These are phyloP conservation scores for Podila verticillata DNA, from an alignment of 192 early-diverging fungal species.

Conservation along the genomic window DNA sequence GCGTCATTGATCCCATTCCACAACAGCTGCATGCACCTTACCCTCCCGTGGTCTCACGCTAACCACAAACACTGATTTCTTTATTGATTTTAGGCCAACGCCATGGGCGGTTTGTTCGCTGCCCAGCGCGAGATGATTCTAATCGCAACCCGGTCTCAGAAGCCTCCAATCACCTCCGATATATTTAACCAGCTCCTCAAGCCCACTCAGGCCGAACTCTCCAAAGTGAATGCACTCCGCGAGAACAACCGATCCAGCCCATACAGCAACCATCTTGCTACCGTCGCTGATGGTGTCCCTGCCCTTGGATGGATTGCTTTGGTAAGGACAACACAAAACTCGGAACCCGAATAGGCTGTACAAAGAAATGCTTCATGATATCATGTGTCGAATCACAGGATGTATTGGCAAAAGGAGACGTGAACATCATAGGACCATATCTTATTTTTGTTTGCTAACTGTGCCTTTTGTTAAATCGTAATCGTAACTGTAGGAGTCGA, in stretches of 20 bases:
- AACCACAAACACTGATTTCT: background rate
- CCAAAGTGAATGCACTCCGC: slow-evolving; percentile 70
- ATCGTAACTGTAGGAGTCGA: slow-evolving; percentile 68
- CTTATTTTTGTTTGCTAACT: background rate
- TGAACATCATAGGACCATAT: background rate
- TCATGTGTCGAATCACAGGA: background rate
- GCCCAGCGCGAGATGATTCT: slow-evolving; percentile 82
- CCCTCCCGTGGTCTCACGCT: too few relatives aligned
- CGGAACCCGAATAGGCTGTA: background rate
- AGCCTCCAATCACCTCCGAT: slow-evolving; percentile 71
- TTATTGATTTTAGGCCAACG: slow-evolving; percentile 56
- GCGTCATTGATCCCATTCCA: too few relatives aligned
- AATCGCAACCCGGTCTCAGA: slow-evolving; percentile 77
- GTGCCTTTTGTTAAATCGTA: background rate
- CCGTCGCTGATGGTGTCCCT: slow-evolving; percentile 88
- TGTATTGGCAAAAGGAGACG: too few relatives aligned
- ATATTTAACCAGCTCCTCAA: slow-evolving; percentile 71
- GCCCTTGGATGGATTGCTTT: slow-evolving; percentile 94
- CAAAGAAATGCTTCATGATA: background rate
- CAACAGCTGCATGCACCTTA: too few relatives aligned
- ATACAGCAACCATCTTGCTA: slow-evolving; percentile 82
- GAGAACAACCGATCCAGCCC: slow-evolving; percentile 83
- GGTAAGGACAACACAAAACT: slow-evolving; percentile 50
- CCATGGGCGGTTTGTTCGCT: slow-evolving; percentile 66
- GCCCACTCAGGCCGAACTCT: slow-evolving; percentile 76